phyloP scores from a whole-genome alignment of 495 filamentous ascomycete genomes.

The Neurospora sp. region DNA sequence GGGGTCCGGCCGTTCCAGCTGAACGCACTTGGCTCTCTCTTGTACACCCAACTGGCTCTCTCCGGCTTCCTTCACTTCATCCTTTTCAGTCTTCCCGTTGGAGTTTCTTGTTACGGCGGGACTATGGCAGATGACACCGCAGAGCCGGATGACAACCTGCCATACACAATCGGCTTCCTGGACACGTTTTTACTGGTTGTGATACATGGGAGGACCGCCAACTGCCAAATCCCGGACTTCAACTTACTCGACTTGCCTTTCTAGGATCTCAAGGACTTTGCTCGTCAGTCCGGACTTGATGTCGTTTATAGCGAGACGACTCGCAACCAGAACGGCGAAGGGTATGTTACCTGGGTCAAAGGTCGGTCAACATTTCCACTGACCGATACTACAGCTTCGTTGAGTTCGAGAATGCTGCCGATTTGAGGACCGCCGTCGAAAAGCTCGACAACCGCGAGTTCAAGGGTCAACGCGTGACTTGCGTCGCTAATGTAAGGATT shows the following conservation, averaged over 20 bases:
- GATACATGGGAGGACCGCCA: slow-evolving; percentile 26
- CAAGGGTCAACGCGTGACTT: slow-evolving; percentile 75
- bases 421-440: slow-evolving; percentile 82
- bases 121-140: background rate
- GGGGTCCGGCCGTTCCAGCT: background rate
- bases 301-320: slow-evolving; percentile 97
- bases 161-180: slow-evolving; percentile 25
- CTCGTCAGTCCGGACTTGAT: slow-evolving; percentile 89
- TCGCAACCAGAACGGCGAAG: slow-evolving; percentile 85
- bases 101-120: slow-evolving; percentile 11
- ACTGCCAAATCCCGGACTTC: slow-evolving; percentile 31
- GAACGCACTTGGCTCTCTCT: background rate
- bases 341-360: slow-evolving; percentile 47
- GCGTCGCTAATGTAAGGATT: slow-evolving; percentile 69
- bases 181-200: slow-evolving; percentile 36
- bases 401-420: slow-evolving; percentile 87
- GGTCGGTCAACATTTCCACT: background rate
- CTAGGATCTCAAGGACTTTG: slow-evolving; percentile 99
- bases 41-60: background rate
- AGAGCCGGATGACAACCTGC: slow-evolving; percentile 6
- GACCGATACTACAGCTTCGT: slow-evolving; percentile 59
- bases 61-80: background rate
- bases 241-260: slow-evolving; percentile 48
- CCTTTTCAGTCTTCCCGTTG: slow-evolving; percentile 15
- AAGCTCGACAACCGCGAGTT: slow-evolving; percentile 89